Percentiles rank a stretch among this genome's conserved stretches.
Evolutionary conservation across 108 stramenopile genomes (phyloP).

Genomic region (Skeletonema tropicum): DNA sequence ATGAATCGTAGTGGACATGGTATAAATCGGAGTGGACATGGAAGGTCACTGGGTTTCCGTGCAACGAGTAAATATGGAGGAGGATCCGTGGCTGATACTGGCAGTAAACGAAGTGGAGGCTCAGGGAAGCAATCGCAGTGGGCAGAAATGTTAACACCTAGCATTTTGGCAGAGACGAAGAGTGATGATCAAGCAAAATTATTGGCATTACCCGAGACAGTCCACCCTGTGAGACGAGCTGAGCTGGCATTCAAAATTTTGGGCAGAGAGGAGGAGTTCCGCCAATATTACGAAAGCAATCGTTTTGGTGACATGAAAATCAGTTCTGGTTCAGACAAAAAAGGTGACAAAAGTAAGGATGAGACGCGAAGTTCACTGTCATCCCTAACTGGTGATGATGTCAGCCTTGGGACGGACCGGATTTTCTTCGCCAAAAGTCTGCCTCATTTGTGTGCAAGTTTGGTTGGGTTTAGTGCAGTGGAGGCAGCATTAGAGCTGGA

Average conservation of each 20-base stretch:
- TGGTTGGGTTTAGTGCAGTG: conserved; percentile 89
- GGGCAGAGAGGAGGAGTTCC: conserved; percentile 83
- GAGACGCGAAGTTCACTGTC: conserved; percentile 79
- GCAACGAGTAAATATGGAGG: conserved; percentile 55
- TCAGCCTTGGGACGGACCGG: conserved; percentile 84
- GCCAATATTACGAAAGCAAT: conserved; percentile 89
- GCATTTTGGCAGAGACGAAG: conserved; percentile 65
- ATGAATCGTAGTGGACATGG: conserved; percentile 59
- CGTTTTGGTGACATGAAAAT: conserved; percentile 90
- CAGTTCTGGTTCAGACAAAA: conserved; percentile 49
- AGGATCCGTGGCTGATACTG: conserved; percentile 35
- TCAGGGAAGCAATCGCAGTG: conserved; percentile 54
- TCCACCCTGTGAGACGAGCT: conserved; percentile 88
- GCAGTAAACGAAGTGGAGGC: conserved; percentile 43
- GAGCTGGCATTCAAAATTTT: conserved; percentile 85
- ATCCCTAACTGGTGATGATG: conserved; percentile 89
- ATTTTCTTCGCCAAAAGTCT: conserved; percentile 89
- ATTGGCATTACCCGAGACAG: conserved; percentile 79
- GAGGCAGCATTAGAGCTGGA: conserved; percentile 89
- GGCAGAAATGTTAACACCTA: conserved; percentile 76
- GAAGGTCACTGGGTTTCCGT: conserved; percentile 76
- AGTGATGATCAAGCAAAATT: conserved; percentile 82
- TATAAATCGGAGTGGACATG: conserved; percentile 71
- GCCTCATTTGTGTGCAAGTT: conserved; percentile 84
- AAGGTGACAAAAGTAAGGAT: conserved; percentile 58